phyloP scores from a whole-genome alignment of 2,329 filamentous ascomycete species.

The Venturia effusa region DNA sequence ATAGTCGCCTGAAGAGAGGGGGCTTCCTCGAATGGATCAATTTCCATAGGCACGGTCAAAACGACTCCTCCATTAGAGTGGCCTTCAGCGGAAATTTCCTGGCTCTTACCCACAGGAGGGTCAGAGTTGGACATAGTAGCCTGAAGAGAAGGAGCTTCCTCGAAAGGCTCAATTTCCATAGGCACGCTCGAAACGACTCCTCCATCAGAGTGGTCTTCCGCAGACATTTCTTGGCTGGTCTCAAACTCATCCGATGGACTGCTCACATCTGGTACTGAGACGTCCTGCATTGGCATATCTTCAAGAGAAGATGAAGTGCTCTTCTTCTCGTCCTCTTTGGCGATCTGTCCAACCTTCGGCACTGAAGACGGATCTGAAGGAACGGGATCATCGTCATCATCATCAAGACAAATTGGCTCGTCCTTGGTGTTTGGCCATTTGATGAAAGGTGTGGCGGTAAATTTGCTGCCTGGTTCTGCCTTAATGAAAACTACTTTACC shows the following conservation, averaged over 20 bases:
- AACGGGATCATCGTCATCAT: slow-evolving; percentile 1
- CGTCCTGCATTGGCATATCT: background rate
- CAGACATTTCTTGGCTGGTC: background rate
- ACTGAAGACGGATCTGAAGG: background rate
- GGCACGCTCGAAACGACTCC: background rate
- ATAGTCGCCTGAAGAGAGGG: background rate
- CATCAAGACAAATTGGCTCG: background rate
- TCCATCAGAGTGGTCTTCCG: background rate
- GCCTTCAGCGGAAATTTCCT: no score
- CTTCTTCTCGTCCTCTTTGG: background rate
- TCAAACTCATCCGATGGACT: background rate
- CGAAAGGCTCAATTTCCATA: background rate
- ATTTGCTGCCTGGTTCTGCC: background rate
- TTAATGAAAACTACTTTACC: background rate
- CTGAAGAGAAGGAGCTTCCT: background rate
- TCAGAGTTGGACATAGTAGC: background rate
- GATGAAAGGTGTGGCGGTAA: background rate
- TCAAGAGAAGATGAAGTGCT: background rate
- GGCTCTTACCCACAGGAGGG: background rate
- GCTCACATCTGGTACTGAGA: background rate
- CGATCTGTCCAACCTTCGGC: background rate
- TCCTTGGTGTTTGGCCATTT: background rate
- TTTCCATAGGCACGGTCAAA: background rate
- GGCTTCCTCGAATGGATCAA: background rate
- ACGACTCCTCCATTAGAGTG: no score